A percentile compares a stretch with the other conserved stretches of the same genome.
Evolutionary conservation across 805 yeast genomes (phyloP).

Genomic region (Wickerhamomyces chambardii): DNA sequence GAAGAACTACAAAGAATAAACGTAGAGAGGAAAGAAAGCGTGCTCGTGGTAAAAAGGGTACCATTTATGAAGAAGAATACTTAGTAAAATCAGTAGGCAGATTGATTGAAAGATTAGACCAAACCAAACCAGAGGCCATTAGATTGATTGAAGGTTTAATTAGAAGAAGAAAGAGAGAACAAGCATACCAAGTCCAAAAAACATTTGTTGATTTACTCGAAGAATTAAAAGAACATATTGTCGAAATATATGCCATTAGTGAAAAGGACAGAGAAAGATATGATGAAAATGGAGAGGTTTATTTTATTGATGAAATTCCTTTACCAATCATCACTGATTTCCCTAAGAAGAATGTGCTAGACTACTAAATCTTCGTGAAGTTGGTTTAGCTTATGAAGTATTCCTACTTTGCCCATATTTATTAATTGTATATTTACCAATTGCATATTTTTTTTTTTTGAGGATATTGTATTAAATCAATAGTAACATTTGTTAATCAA

Average conservation of each 20-base stretch:
- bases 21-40: slow-evolving; percentile 93
- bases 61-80: slow-evolving; percentile 95
- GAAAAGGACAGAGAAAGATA: slow-evolving; percentile 84
- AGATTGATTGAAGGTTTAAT: slow-evolving; percentile 62
- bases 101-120: slow-evolving; percentile 70
- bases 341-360: slow-evolving; percentile 47
- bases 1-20: slow-evolving; percentile 85
- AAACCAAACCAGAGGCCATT: slow-evolving; percentile 66
- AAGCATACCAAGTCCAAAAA: slow-evolving; percentile 75
- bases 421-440: too few species aligned
- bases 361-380: slow-evolving; percentile 28
- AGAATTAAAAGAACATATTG: slow-evolving; percentile 49
- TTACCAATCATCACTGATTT: slow-evolving; percentile 58
- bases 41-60: slow-evolving; percentile 97
- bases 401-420: too few species aligned
- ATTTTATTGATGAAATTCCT: slow-evolving; percentile 68
- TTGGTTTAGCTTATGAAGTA: too few species aligned
- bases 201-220: slow-evolving; percentile 48
- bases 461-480: too few species aligned
- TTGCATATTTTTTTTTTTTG: too few species aligned
- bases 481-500: too few species aligned
- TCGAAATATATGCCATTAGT: slow-evolving; percentile 72
- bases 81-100: slow-evolving; percentile 83
- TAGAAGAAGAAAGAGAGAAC: slow-evolving; percentile 64
- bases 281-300: slow-evolving; percentile 83